Evolutionary conservation across 495 filamentous ascomycete species (phyloP).

Genomic region (Hypomontagnella monticulosa): DNA sequence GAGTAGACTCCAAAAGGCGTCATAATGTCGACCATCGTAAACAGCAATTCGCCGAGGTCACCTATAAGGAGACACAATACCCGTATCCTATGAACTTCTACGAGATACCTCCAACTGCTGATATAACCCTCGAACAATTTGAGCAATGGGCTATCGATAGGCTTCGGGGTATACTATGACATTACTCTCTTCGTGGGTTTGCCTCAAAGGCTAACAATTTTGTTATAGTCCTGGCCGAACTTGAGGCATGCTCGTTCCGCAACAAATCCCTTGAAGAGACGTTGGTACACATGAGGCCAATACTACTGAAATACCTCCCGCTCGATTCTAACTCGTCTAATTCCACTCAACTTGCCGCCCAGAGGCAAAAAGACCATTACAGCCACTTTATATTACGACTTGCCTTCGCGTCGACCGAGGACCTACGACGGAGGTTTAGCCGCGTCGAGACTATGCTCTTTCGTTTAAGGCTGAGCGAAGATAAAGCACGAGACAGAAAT

Average conservation of each 20-base stretch:
- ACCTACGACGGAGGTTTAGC: conserved; percentile 87
- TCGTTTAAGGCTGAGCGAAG: conserved; percentile 75
- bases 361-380: conserved; percentile 97
- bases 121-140: conserved; percentile 97
- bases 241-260: conserved; percentile 95
- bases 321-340: conserved; percentile 79
- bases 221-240: conserved; percentile 82
- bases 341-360: conserved; percentile 64
- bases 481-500: conserved; percentile 73
- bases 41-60: conserved; percentile 80
- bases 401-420: conserved; percentile 91
- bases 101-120: conserved; percentile 83
- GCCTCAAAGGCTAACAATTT: conserved; percentile 17
- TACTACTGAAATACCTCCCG: conserved; percentile 87
- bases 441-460: conserved; percentile 91
- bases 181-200: background rate
- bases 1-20: conserved; percentile 85
- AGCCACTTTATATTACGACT: conserved; percentile 96
- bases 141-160: conserved; percentile 99
- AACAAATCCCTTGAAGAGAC: conserved; percentile 86
- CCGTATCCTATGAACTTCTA: conserved; percentile 93
- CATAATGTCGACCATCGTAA: conserved; percentile 79
- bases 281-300: conserved; percentile 75
- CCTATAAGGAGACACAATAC: conserved; percentile 79
- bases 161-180: conserved; percentile 67